These are phyloP conservation scores for Diaporthe sp. DNA, from an alignment of 2,329 filamentous ascomycete species.

Conservation along the genomic window DNA sequence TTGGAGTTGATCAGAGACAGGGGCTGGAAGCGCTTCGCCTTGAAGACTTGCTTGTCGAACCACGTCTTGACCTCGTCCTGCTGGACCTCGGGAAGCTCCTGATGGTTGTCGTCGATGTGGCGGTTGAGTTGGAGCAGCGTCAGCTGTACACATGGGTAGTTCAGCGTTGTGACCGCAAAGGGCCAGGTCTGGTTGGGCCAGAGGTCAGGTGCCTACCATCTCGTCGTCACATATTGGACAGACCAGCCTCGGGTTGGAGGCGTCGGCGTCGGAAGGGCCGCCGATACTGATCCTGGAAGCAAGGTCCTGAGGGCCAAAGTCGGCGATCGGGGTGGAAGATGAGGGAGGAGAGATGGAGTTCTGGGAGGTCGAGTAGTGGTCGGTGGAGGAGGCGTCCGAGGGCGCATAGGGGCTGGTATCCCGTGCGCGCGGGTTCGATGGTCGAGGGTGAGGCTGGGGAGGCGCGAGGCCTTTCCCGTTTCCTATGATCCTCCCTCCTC, in stretches of 20 bases:
- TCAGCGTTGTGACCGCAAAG: background rate
- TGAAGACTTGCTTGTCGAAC: constrained; percentile 95
- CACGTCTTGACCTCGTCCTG: constrained; percentile 97
- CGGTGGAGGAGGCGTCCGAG: constrained; percentile 77
- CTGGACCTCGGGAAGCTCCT: constrained; percentile 86
- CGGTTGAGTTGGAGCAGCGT: constrained; percentile 92
- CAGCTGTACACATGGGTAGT: constrained; percentile 66
- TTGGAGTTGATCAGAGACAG: constrained; percentile 94
- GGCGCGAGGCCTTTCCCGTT: constrained; percentile 86
- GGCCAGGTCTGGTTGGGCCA: background rate
- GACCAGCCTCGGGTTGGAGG: constrained; percentile 75
- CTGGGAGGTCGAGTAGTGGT: constrained; percentile 74
- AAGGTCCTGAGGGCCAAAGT: constrained; percentile 77
- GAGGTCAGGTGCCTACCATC: constrained; percentile 72
- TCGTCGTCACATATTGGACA: constrained; percentile 99
- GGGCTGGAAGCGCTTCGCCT: constrained; percentile 93
- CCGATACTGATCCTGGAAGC: constrained; percentile 81
- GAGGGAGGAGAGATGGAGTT: constrained; percentile 64
- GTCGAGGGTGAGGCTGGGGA: constrained; percentile 52
- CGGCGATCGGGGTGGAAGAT: constrained; percentile 72
- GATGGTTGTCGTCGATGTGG: constrained; percentile 87
- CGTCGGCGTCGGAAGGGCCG: constrained; percentile 62
- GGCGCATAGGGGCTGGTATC: constrained; percentile 62
- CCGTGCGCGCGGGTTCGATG: constrained; percentile 37
- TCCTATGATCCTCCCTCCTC: constrained; percentile 91